Percentiles rank a stretch among this genome's conserved stretches.
Evolutionary conservation across 139 green algal species (phyloP).

Genomic region (Auxenochlorella pyrenoidosa): DNA sequence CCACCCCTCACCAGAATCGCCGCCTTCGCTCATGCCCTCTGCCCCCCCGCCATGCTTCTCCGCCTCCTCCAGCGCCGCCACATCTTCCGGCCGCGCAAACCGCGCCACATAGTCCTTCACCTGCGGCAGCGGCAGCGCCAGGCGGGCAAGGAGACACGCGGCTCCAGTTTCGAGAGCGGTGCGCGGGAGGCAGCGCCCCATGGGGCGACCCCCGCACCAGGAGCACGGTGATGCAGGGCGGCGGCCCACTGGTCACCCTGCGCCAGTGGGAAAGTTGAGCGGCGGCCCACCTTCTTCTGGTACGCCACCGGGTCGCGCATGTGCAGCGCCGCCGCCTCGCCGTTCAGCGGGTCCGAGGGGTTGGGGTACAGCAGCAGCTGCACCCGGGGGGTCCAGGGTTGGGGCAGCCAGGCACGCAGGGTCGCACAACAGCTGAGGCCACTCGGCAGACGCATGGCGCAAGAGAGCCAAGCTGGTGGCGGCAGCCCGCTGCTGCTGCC

Average conservation of each 20-base stretch:
- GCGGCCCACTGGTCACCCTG: too few species aligned
- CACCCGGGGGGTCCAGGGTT: neutral
- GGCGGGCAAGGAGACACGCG: too few species aligned
- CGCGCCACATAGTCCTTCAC: slow-evolving; percentile 72
- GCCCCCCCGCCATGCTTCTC: slow-evolving; percentile 36
- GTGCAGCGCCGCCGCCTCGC: slow-evolving; percentile 96
- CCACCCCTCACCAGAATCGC: slow-evolving; percentile 30
- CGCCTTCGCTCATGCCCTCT: slow-evolving; percentile 59
- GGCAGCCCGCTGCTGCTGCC: too few species aligned
- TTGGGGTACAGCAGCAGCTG: slow-evolving; percentile 99
- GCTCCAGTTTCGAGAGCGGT: too few species aligned
- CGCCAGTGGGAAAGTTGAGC: too few species aligned
- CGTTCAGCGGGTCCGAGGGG: slow-evolving; percentile 97
- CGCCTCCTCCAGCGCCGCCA: slow-evolving; percentile 25
- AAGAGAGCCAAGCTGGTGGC: too few species aligned
- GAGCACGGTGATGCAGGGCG: too few species aligned
- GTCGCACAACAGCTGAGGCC: too few species aligned
- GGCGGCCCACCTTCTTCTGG: slow-evolving; percentile 79
- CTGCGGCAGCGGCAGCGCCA: slow-evolving; percentile 44
- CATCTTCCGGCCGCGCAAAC: slow-evolving; percentile 71
- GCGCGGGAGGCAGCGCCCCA: too few species aligned
- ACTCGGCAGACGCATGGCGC: too few species aligned
- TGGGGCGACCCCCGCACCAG: too few species aligned
- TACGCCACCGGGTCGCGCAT: slow-evolving; percentile 96
- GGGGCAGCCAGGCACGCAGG: neutral